Base-by-base conservation (phyloP, 2,329 filamentous ascomycete genomes). In the Fusarium sp. region DNA sequence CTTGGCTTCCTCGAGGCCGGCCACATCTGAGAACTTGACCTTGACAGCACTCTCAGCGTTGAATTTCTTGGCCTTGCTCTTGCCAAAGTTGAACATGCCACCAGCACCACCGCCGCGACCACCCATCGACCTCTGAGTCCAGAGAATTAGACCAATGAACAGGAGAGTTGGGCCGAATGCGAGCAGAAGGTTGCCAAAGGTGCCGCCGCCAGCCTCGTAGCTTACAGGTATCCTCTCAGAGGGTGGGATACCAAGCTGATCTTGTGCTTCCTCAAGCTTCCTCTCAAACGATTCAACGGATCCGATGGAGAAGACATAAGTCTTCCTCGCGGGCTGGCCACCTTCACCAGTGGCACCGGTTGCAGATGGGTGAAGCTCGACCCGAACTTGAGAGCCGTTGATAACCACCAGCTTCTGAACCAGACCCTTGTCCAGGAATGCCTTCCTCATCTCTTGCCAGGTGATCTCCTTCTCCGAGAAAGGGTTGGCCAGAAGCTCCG, bases 1-100 rank as follows among this genome's bases (percentile, higher is more conserved):
- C 87, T 99, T 99, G 61, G 96, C 96, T 83, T 99, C 96, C 79
- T 99, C 96, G 91, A 98, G 95, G 73, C 96, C 96, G 43, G 96
- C 96, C 44, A 99, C 96, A 79, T 99, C 96, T 48, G 93, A 86
- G 79, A 99, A 99, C 82, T 98, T 98, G 81, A 97, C 95, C 83
- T 97, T 97, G 84, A 99, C 89, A 61, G 96, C 94, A 11, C 93
- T 94, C 85, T 99, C 96, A 74, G 98, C 95, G 80, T 98, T 99
- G 86, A 98, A 99, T 76, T 93, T 92, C 86, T 97, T 98, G 28
- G 96, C 96, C 76, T 94, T 91, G 82, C 94, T 98, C 87, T 96
- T 95, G 73, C 95, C 93, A 82, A 99, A 97, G 72, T 94, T 95
- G 78, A 99, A 99, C 77, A 98, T 93, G 71, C 95, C 94, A 76